Evolutionary conservation across 2,329 filamentous ascomycete species (phyloP).

Genomic region (Aspergillus ustus): DNA sequence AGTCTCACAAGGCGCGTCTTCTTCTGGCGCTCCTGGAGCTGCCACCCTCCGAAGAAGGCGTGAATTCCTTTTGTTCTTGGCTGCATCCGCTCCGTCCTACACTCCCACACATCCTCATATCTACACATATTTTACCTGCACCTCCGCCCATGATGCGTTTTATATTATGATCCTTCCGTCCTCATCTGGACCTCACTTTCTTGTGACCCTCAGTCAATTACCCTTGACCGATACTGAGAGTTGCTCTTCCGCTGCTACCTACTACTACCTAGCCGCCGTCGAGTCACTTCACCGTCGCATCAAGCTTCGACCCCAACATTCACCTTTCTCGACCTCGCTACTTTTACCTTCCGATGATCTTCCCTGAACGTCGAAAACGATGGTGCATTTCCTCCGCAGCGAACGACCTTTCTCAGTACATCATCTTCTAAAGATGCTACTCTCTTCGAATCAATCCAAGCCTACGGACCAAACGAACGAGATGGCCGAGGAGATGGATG

Average conservation of each 20-base stretch:
- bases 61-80: constrained; percentile 29
- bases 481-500: constrained; percentile 75
- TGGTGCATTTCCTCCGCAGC: constrained; percentile 39
- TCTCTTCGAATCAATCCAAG: constrained; percentile 46
- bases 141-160: constrained; percentile 37
- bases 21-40: constrained; percentile 36
- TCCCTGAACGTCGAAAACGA: constrained; percentile 24
- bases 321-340: constrained; percentile 2
- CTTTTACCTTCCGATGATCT: constrained; percentile 16
- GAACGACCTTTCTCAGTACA: constrained; percentile 43
- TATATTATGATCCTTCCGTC: constrained; percentile 50
- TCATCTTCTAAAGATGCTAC: constrained; percentile 51
- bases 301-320: background rate
- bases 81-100: constrained; percentile 25
- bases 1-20: constrained; percentile 31
- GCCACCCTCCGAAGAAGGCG: constrained; percentile 33
- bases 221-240: constrained; percentile 35
- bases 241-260: constrained; percentile 24
- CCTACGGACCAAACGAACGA: constrained; percentile 62
- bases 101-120: constrained; percentile 8
- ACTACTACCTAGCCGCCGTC: constrained; percentile 17
- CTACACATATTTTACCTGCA: constrained; percentile 10
- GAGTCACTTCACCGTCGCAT: constrained; percentile 12
- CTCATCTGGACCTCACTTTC: constrained; percentile 38
- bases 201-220: constrained; percentile 34